phyloP scores from a whole-genome alignment of 2,329 filamentous ascomycete genomes.

The Mycosphaerella sp. region DNA sequence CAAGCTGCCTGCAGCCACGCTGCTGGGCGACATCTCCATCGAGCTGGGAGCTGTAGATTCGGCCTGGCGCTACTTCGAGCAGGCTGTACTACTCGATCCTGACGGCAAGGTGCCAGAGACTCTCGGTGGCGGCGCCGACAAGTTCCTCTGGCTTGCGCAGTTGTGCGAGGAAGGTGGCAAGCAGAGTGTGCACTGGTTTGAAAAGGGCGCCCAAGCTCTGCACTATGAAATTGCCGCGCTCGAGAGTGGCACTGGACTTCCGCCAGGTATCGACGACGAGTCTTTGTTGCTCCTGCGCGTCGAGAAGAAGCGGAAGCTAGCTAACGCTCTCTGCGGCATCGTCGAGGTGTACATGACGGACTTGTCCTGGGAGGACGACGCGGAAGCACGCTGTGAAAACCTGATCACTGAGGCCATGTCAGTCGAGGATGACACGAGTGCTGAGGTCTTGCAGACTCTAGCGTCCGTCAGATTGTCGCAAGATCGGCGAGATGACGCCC shows the following conservation, averaged over 20 bases:
- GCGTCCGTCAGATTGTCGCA: conserved; percentile 94
- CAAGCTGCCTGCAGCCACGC: conserved; percentile 61
- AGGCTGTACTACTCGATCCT: conserved; percentile 68
- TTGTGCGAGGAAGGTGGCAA: conserved; percentile 61
- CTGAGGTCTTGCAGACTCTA: conserved; percentile 91
- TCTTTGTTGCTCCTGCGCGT: conserved; percentile 43
- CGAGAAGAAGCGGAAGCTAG: conserved; percentile 74
- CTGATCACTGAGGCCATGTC: conserved; percentile 87
- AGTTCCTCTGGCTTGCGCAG: conserved; percentile 92
- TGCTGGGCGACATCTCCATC: conserved; percentile 75
- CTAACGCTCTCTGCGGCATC: conserved; percentile 87
- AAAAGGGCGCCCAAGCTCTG: conserved; percentile 65
- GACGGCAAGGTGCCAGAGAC: conserved; percentile 65
- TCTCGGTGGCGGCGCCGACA: conserved; percentile 78
- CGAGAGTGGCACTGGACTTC: conserved; percentile 41
- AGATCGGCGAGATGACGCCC: conserved; percentile 68
- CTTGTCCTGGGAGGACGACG: conserved; percentile 68
- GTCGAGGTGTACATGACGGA: conserved; percentile 99
- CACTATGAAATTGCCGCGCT: conserved; percentile 63
- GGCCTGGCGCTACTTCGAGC: conserved; percentile 65
- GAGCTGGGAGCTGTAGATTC: conserved; percentile 75
- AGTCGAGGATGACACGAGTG: conserved; percentile 64
- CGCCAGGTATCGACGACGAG: conserved; percentile 28
- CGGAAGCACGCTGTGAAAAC: conserved; percentile 78
- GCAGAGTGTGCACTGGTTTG: conserved; percentile 57